Evolutionary conservation across 345 rosid genomes (phyloP).

Genomic region (Camelina laxa): DNA sequence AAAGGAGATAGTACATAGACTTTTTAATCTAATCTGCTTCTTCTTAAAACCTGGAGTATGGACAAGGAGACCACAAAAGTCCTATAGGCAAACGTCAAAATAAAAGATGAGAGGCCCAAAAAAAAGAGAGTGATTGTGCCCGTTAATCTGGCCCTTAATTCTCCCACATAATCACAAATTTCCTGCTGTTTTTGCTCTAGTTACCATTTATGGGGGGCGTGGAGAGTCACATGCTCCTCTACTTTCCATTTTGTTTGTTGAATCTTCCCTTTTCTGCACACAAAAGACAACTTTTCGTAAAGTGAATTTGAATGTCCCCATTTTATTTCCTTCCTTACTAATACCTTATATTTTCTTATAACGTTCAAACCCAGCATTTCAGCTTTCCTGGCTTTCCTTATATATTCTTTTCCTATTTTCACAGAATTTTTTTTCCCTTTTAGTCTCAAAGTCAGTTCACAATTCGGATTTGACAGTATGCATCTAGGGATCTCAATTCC

Average conservation of each 20-base stretch:
- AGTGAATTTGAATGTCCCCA: conserved; percentile 32
- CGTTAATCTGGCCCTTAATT: conserved; percentile 43
- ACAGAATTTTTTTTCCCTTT: not conserved
- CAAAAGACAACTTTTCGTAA: conserved; percentile 41
- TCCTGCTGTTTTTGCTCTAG: conserved; percentile 27
- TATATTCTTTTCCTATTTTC: conserved; percentile 29
- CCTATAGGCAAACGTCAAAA: not conserved
- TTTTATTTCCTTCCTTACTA: conserved; percentile 18
- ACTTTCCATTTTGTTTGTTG: conserved; percentile 43
- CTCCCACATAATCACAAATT: conserved; percentile 30
- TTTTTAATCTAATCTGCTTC: not conserved
- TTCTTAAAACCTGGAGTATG: conserved; percentile 15
- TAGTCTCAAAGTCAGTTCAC: conserved; percentile 14
- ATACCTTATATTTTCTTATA: conserved; percentile 28
- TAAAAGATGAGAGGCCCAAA: not conserved
- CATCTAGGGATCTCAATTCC: conserved; percentile 12
- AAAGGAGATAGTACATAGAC: conserved; percentile 19
- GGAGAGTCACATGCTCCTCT: conserved; percentile 45
- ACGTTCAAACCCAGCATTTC: conserved; percentile 39
- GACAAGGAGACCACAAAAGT: conserved; percentile 22
- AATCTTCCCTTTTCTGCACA: conserved; percentile 36
- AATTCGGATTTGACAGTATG: not conserved
- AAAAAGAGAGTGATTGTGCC: conserved; percentile 30
- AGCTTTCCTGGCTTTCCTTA: conserved; percentile 33
- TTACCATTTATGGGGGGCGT: conserved; percentile 33